phyloP scores from a whole-genome alignment of 345 rosid species.

The Barbarea vulgaris region DNA sequence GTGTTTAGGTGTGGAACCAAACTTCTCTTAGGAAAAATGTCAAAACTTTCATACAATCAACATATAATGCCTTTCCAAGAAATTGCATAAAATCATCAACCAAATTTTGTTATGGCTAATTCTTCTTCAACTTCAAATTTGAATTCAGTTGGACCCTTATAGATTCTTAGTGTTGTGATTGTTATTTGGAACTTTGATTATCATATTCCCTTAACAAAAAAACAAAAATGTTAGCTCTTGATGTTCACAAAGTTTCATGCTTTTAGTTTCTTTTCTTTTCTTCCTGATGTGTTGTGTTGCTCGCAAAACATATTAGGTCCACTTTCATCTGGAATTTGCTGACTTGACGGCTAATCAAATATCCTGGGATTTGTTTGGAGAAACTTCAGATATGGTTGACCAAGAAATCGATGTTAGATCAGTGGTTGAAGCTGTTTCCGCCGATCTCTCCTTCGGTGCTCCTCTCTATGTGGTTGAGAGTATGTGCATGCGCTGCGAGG shows the following conservation, averaged over 20 bases:
- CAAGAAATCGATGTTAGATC: conserved; percentile 60
- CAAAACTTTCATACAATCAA: not conserved
- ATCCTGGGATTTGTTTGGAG: conserved; percentile 14
- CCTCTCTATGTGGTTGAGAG: conserved; percentile 88
- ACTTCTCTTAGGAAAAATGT: not conserved
- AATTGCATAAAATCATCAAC: not conserved
- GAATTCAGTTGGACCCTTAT: not conserved
- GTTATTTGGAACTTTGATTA: conserved; percentile 12
- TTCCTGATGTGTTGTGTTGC: not conserved
- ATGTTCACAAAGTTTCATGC: conserved; percentile 20
- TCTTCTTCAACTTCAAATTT: not conserved
- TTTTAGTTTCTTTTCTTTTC: not conserved
- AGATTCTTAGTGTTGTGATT: not conserved
- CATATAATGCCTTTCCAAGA: not conserved
- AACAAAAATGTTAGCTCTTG: not conserved
- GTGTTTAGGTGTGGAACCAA: not conserved
- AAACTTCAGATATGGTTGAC: conserved; percentile 19
- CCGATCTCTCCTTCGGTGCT: conserved; percentile 51
- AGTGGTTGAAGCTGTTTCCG: conserved; percentile 80
- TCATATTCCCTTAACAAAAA: not conserved
- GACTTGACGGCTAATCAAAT: not conserved
- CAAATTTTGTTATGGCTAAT: not conserved
- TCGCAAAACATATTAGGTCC: not conserved
- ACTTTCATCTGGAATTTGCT: not conserved
- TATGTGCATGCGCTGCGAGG: conserved; percentile 90